Conservation (phyloP, 495 filamentous ascomycete genomes). For the Hypoxylon fuscum region DNA sequence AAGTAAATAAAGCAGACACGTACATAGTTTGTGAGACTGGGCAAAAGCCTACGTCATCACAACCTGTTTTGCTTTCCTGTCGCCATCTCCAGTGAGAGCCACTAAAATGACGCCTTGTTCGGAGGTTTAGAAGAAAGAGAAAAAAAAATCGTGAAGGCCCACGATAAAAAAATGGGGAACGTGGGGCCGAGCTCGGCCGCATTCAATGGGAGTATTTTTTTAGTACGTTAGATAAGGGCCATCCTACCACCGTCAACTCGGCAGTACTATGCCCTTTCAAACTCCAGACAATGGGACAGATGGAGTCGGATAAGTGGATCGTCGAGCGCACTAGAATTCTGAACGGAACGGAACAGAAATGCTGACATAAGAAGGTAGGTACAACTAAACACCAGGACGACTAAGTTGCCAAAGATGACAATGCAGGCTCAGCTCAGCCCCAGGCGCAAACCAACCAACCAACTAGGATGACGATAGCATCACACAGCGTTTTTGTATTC, state of each 20-base stretch:
- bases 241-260: constrained; percentile 34
- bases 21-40: background rate
- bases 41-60: constrained; percentile 13
- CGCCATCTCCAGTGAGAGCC: constrained; percentile 6
- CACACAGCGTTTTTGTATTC: constrained; percentile 2
- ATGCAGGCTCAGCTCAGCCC: constrained; percentile 23
- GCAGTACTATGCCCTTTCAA: constrained; percentile 23
- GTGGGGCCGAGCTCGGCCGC: constrained; percentile 38
- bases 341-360: constrained; percentile 33
- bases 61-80: constrained; percentile 16
- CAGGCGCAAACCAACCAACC: constrained; percentile 5
- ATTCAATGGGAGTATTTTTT: constrained; percentile 28
- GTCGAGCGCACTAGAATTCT: constrained; percentile 42
- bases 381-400: background rate
- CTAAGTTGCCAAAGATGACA: background rate
- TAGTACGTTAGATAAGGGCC: constrained; percentile 40
- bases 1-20: constrained; percentile 3
- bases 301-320: constrained; percentile 39
- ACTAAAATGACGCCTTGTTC: constrained; percentile 36
- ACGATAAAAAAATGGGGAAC: constrained; percentile 39
- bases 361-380: constrained; percentile 38
- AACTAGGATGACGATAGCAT: constrained; percentile 23
- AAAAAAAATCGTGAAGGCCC: constrained; percentile 19
- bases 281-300: constrained; percentile 30
- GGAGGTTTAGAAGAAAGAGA: constrained; percentile 17